These are phyloP conservation scores for Albatrellus ellisii DNA, from an alignment of 768 basidiomycete species.

Conservation along the genomic window DNA sequence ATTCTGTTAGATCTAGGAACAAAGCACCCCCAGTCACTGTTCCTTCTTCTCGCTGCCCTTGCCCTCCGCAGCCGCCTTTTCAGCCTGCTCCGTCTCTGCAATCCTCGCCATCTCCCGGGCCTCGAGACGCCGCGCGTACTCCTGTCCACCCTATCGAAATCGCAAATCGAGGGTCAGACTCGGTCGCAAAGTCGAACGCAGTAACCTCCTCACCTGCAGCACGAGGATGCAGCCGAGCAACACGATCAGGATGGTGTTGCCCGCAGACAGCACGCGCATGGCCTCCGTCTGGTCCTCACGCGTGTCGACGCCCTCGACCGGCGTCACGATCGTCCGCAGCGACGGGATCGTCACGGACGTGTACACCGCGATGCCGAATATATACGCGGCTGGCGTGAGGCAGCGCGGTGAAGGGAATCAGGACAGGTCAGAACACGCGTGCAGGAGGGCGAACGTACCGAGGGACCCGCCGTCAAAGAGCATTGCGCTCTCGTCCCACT, in stretches of 20 bases:
- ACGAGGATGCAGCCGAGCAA: slow-evolving; percentile 50
- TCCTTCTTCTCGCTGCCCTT: slow-evolving; percentile 8
- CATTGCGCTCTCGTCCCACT: slow-evolving; percentile 87
- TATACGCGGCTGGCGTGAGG: slow-evolving; percentile 42
- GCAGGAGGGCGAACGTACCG: slow-evolving; percentile 35
- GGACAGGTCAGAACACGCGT: not conserved
- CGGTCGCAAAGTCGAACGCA: not conserved
- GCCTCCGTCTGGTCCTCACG: slow-evolving; percentile 61
- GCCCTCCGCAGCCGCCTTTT: slow-evolving; percentile 2
- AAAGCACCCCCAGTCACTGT: not conserved
- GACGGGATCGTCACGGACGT: slow-evolving; percentile 69
- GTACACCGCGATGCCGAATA: slow-evolving; percentile 73
- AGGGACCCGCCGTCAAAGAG: slow-evolving; percentile 89
- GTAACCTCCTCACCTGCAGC: slow-evolving; percentile 47
- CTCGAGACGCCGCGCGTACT: slow-evolving; percentile 27
- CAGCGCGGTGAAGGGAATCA: not conserved
- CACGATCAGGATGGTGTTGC: slow-evolving; percentile 72
- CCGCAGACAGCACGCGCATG: slow-evolving; percentile 71
- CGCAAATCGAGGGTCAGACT: slow-evolving; percentile 2
- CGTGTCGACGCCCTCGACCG: slow-evolving; percentile 39
- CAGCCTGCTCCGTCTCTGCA: slow-evolving; percentile 8
- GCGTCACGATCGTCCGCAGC: slow-evolving; percentile 62
- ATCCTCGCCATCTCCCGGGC: slow-evolving; percentile 10
- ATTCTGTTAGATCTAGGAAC: not conserved
- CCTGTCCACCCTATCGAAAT: slow-evolving; percentile 62